These are phyloP conservation scores for Petunia hybrid DNA, from an alignment of 305 asterid genomes.

Conservation along the genomic window DNA sequence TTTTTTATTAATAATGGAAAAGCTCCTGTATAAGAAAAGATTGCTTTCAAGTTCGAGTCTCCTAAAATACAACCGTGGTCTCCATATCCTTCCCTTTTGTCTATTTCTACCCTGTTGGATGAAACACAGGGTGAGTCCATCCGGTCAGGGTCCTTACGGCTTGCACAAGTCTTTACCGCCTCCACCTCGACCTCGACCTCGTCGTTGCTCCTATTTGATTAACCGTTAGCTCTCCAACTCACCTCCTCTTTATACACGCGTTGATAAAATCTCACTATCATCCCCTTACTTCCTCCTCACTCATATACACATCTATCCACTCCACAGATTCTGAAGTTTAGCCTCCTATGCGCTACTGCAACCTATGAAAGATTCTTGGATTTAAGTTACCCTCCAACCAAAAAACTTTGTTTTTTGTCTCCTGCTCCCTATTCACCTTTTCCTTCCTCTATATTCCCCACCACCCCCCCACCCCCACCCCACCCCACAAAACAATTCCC, in stretches of 20 bases:
- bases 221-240: not conserved
- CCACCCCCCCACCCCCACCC: too few relatives aligned
- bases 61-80: not conserved
- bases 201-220: not conserved
- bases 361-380: not conserved
- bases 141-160: not conserved
- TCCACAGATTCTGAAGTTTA: not conserved
- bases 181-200: not conserved
- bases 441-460: too few relatives aligned
- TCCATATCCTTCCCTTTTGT: not conserved
- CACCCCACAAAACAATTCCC: too few relatives aligned
- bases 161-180: not conserved
- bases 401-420: not conserved
- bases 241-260: not conserved
- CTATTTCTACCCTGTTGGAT: not conserved
- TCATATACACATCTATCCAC: not conserved
- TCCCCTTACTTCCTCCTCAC: not conserved
- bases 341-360: not conserved
- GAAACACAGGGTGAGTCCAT: not conserved
- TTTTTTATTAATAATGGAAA: slow-evolving; percentile 1
- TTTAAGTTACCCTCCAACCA: not conserved
- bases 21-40: not conserved
- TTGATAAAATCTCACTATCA: not conserved
- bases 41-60: too few relatives aligned
- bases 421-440: too few relatives aligned